phyloP scores from a whole-genome alignment of 805 yeast genomes.

The Candida multigemmis region DNA sequence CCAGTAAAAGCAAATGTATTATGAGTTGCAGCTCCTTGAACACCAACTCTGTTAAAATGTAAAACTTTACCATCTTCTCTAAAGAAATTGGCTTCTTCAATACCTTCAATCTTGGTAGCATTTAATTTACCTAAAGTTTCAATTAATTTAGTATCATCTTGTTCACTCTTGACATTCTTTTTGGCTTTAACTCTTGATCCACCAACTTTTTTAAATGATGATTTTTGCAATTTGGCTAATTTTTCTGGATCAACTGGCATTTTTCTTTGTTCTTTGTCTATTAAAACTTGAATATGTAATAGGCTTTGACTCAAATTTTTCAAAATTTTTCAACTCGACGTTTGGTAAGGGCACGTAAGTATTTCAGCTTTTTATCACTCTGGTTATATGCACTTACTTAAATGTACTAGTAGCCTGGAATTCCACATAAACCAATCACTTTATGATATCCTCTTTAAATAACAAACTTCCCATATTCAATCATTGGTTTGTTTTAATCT shows the following conservation, averaged over 20 bases:
- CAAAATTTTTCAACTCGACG: too few species aligned
- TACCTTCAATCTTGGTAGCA: slow-evolving; percentile 80
- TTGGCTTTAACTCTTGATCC: slow-evolving; percentile 90
- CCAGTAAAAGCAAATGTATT: slow-evolving; percentile 95
- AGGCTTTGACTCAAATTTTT: too few species aligned
- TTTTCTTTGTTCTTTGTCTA: slow-evolving; percentile 5
- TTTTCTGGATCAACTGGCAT: slow-evolving; percentile 94
- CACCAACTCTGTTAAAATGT: slow-evolving; percentile 94
- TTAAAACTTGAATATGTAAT: too few species aligned
- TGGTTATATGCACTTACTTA: too few species aligned
- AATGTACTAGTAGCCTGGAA: too few species aligned
- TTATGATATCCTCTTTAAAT: too few species aligned
- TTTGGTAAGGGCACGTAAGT: too few species aligned
- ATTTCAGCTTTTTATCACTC: too few species aligned
- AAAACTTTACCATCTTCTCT: slow-evolving; percentile 92
- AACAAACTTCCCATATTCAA: slow-evolving; percentile 14
- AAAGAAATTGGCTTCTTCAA: slow-evolving; percentile 97
- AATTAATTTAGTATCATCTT: slow-evolving; percentile 87
- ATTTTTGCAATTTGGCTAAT: slow-evolving; percentile 84
- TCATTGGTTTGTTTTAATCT: slow-evolving; percentile 14
- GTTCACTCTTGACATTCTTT: slow-evolving; percentile 63
- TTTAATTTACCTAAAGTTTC: slow-evolving; percentile 81
- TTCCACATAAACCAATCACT: too few species aligned
- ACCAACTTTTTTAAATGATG: slow-evolving; percentile 68
- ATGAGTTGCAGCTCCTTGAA: slow-evolving; percentile 83